Percentiles rank a stretch among this genome's conserved stretches.
phyloP scores from a whole-genome alignment of 805 yeast species.

The Lachancea lanzarotensis region DNA sequence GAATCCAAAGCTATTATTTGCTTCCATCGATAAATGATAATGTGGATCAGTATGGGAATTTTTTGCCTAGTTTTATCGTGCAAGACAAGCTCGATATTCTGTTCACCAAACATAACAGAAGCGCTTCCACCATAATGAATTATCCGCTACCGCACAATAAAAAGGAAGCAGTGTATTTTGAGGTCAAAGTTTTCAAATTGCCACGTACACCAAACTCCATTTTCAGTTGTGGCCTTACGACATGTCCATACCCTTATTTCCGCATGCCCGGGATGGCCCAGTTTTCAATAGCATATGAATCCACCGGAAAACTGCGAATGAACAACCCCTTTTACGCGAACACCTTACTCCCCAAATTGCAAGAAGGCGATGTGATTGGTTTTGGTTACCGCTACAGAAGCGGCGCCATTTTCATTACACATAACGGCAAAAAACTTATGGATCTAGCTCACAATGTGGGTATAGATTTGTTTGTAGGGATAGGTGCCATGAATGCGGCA shows the following conservation, averaged over 20 bases:
- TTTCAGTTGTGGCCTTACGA: slow-evolving; percentile 59
- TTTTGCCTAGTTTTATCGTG: slow-evolving; percentile 31
- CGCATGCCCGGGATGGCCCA: slow-evolving; percentile 67
- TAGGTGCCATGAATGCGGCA: slow-evolving; percentile 36
- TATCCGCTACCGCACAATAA: slow-evolving; percentile 37
- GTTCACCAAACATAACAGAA: slow-evolving; percentile 28
- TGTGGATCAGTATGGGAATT: slow-evolving; percentile 28
- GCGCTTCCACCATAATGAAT: slow-evolving; percentile 32
- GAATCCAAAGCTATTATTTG: slow-evolving; percentile 31
- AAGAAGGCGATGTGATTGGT: slow-evolving; percentile 89
- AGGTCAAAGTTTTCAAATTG: slow-evolving; percentile 44
- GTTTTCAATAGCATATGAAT: slow-evolving; percentile 67
- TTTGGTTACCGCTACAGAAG: slow-evolving; percentile 77
- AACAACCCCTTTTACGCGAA: slow-evolving; percentile 51
- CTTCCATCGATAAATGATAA: slow-evolving; percentile 33
- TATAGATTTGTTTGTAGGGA: slow-evolving; percentile 35
- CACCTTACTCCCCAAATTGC: slow-evolving; percentile 38
- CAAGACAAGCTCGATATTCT: slow-evolving; percentile 31
- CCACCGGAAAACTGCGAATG: slow-evolving; percentile 62
- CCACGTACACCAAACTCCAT: slow-evolving; percentile 36
- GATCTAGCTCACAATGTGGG: slow-evolving; percentile 74
- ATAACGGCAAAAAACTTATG: slow-evolving; percentile 82
- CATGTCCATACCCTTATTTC: slow-evolving; percentile 70
- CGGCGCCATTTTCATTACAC: slow-evolving; percentile 85
- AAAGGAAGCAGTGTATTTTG: slow-evolving; percentile 67